A percentile compares a stretch with the other conserved stretches of the same genome.
Evolutionary conservation across 108 stramenopile genomes (phyloP).

Genomic region (Discostella pseudostelligera): DNA sequence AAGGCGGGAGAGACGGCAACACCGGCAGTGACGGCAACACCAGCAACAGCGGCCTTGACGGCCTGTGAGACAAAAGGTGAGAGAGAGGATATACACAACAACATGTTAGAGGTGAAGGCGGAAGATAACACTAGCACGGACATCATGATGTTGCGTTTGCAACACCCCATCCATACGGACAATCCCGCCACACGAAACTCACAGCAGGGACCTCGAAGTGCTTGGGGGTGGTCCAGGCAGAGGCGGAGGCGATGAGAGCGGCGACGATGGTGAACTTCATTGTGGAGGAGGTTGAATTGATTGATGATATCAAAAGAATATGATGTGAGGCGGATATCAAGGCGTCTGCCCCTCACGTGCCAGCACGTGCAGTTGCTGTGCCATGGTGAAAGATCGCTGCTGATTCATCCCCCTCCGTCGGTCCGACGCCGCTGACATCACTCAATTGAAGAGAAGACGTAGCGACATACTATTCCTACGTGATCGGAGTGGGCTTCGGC

Average conservation of each 20-base stretch:
- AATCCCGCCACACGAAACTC: conserved; percentile 14
- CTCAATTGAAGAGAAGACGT: too few relatives aligned
- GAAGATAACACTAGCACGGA: conserved; percentile 9
- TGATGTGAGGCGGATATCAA: too few relatives aligned
- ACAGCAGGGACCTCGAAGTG: conserved; percentile 49
- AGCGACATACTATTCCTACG: conserved; percentile 4
- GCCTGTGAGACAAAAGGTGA: conserved; percentile 4
- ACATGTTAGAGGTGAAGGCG: conserved; percentile 6
- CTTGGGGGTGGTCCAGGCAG: conserved; percentile 62
- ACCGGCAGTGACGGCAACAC: conserved; percentile 68
- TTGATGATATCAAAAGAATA: too few relatives aligned
- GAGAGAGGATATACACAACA: background rate
- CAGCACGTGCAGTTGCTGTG: background rate
- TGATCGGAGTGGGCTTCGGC: background rate
- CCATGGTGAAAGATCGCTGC: too few relatives aligned
- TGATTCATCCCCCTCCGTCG: too few relatives aligned
- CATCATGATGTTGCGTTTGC: conserved; percentile 2
- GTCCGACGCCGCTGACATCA: conserved; percentile 2
- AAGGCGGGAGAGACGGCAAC: conserved; percentile 73
- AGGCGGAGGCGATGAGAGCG: conserved; percentile 71
- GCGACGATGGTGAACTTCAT: conserved; percentile 83
- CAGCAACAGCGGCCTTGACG: conserved; percentile 64
- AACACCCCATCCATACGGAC: background rate
- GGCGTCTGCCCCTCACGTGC: background rate
- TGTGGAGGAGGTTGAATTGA: conserved; percentile 22